These are phyloP conservation scores for Pisolithus microcarpus DNA, from an alignment of 768 basidiomycete species.

Conservation along the genomic window DNA sequence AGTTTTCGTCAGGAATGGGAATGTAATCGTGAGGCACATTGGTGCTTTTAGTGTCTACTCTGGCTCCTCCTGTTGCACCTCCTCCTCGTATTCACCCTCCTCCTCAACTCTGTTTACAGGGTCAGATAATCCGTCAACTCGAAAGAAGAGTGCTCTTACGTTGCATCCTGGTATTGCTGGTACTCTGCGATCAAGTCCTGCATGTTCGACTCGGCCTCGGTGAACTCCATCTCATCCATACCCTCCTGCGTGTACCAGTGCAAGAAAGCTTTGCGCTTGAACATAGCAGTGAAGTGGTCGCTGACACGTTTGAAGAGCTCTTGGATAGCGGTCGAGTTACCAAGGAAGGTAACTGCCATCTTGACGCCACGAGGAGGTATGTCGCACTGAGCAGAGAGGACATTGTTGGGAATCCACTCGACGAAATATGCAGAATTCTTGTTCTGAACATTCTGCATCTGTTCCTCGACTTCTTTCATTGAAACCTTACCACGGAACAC, in stretches of 20 bases:
- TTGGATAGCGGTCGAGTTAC: slow-evolving; percentile 96
- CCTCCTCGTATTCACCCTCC: slow-evolving; percentile 87
- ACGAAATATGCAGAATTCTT: slow-evolving; percentile 99
- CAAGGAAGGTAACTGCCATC: slow-evolving; percentile 97
- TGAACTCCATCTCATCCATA: slow-evolving; percentile 99
- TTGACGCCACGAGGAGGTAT: slow-evolving; percentile 92
- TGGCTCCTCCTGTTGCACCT: slow-evolving; percentile 55
- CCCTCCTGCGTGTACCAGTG: slow-evolving; percentile 99
- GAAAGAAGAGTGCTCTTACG: slow-evolving; percentile 45
- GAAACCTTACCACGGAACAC: slow-evolving; percentile 99
- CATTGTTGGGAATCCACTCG: slow-evolving; percentile 99
- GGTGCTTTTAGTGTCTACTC: slow-evolving; percentile 29
- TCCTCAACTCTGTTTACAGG: slow-evolving; percentile 59
- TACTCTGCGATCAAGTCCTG: slow-evolving; percentile 98
- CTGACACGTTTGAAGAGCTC: slow-evolving; percentile 98
- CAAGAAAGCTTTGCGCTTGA: slow-evolving; percentile 97
- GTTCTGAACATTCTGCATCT: slow-evolving; percentile 95
- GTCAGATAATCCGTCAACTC: slow-evolving; percentile 5
- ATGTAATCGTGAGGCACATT: slow-evolving; percentile 11
- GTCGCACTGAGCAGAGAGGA: slow-evolving; percentile 96
- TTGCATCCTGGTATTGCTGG: slow-evolving; percentile 93
- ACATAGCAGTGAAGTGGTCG: slow-evolving; percentile 99
- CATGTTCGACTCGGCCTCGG: slow-evolving; percentile 99
- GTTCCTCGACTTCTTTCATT: slow-evolving; percentile 99
- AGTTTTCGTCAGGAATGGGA: slow-evolving; percentile 28